Evolutionary conservation across 176 grass and related monocot species (phyloP).

Genomic region (Cenchrus fungigraminus): DNA sequence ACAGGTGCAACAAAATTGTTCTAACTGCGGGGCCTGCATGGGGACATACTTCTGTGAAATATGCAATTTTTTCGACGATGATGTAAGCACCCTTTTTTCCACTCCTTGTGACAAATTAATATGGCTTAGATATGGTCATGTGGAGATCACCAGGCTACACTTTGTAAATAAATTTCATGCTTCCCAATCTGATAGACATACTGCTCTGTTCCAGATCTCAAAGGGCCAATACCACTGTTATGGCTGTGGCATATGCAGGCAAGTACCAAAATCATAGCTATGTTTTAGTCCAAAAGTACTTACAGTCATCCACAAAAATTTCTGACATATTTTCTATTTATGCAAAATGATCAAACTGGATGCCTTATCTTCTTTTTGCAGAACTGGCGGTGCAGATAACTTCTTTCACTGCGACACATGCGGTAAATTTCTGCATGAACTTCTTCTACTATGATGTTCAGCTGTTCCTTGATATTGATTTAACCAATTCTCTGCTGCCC

Average conservation of each 20-base stretch:
- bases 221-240: slow-evolving; percentile 84
- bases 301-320: background rate
- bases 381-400: slow-evolving; percentile 69
- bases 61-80: slow-evolving; percentile 94
- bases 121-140: background rate
- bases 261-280: slow-evolving; percentile 3
- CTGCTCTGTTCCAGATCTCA: slow-evolving; percentile 51
- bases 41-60: slow-evolving; percentile 72
- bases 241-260: slow-evolving; percentile 92
- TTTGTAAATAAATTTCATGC: background rate
- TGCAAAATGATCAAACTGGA: slow-evolving; percentile 22
- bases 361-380: slow-evolving; percentile 12
- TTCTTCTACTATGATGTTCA: background rate
- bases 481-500: background rate
- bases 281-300: background rate
- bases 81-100: slow-evolving; percentile 46
- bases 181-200: background rate
- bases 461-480: background rate
- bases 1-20: slow-evolving; percentile 80
- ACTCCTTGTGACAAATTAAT: background rate
- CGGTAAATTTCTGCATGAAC: slow-evolving; percentile 36
- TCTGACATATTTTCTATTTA: background rate
- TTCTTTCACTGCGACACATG: slow-evolving; percentile 82
- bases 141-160: background rate
- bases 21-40: slow-evolving; percentile 72